Percentiles rank a stretch among this genome's conserved stretches.
These are phyloP conservation scores for Fusarium sterilihyphosum DNA, from an alignment of 2,329 filamentous ascomycete genomes.

Conservation along the genomic window DNA sequence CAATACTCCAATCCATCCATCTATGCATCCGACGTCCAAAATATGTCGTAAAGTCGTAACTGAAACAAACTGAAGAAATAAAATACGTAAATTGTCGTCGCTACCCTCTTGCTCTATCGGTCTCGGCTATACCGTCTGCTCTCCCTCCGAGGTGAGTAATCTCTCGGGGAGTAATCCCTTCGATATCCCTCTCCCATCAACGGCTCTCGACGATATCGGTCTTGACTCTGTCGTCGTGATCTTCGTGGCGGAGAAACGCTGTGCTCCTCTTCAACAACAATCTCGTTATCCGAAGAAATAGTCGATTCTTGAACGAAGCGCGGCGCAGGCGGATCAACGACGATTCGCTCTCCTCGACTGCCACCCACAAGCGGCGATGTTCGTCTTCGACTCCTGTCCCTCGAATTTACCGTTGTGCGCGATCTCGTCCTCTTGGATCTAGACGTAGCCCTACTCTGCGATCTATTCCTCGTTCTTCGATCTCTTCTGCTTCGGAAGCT, in stretches of 20 bases:
- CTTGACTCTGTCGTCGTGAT: slow-evolving; percentile 38
- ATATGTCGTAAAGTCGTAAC: slow-evolving; percentile 29
- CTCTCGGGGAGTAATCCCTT: slow-evolving; percentile 38
- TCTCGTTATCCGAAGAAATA: slow-evolving; percentile 50
- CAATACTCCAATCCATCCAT: not conserved
- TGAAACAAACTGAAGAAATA: slow-evolving; percentile 5
- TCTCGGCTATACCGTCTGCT: slow-evolving; percentile 37
- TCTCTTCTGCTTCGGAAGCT: slow-evolving; percentile 37
- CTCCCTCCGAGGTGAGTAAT: slow-evolving; percentile 36
- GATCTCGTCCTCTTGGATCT: slow-evolving; percentile 35
- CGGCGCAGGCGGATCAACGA: slow-evolving; percentile 46
- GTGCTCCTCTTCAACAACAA: slow-evolving; percentile 51
- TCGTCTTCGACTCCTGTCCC: slow-evolving; percentile 30
- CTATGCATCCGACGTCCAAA: slow-evolving; percentile 17
- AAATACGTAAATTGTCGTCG: not conserved
- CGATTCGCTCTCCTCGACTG: slow-evolving; percentile 29
- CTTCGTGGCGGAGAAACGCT: slow-evolving; percentile 38
- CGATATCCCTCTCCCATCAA: slow-evolving; percentile 26
- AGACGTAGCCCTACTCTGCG: slow-evolving; percentile 27
- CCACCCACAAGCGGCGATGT: slow-evolving; percentile 33
- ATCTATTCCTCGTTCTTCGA: slow-evolving; percentile 17
- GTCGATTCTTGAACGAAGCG: slow-evolving; percentile 40
- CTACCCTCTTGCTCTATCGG: not conserved
- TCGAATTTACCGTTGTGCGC: slow-evolving; percentile 33
- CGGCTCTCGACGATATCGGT: slow-evolving; percentile 41